Conservation (phyloP, 2,329 filamentous ascomycete genomes). For the Pseudogymnoascus sp. region DNA sequence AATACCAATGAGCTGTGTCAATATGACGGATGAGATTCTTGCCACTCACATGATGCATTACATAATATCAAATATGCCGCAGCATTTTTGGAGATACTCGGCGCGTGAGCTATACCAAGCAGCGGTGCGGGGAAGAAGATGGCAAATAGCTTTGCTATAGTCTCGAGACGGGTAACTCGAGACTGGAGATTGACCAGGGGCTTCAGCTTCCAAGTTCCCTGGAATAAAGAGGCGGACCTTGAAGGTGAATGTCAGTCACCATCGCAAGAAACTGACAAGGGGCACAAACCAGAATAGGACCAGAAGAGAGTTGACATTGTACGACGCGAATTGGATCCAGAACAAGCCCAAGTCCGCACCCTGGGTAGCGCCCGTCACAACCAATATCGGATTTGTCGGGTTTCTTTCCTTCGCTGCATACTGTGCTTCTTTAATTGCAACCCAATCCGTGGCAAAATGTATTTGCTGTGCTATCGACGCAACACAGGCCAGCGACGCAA, state of each 20-base stretch:
- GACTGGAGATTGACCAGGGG: neutral
- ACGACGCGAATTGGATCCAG: slow-evolving; percentile 11
- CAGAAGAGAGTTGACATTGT: slow-evolving; percentile 11
- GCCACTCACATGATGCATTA: neutral
- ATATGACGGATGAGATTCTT: neutral
- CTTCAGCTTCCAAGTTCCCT: neutral
- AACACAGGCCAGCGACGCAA: neutral
- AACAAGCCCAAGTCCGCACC: slow-evolving; percentile 11
- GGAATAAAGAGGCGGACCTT: neutral
- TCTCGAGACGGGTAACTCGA: neutral
- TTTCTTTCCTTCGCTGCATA: neutral
- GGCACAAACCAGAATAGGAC: slow-evolving; percentile 12
- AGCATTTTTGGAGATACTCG: neutral
- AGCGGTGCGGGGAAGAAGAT: slow-evolving; percentile 7
- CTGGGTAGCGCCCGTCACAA: slow-evolving; percentile 4
- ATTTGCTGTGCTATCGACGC: slow-evolving; percentile 11
- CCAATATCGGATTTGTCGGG: neutral
- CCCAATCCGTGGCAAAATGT: slow-evolving; percentile 6
- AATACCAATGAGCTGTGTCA: slow-evolving; percentile 6
- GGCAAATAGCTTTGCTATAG: slow-evolving; percentile 9
- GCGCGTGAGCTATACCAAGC: slow-evolving; percentile 7
- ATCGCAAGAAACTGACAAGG: neutral
- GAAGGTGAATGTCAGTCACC: neutral
- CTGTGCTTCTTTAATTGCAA: neutral
- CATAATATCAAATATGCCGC: neutral